Conservation (phyloP, 345 rosid species). For the Rhizophora mangle region DNA sequence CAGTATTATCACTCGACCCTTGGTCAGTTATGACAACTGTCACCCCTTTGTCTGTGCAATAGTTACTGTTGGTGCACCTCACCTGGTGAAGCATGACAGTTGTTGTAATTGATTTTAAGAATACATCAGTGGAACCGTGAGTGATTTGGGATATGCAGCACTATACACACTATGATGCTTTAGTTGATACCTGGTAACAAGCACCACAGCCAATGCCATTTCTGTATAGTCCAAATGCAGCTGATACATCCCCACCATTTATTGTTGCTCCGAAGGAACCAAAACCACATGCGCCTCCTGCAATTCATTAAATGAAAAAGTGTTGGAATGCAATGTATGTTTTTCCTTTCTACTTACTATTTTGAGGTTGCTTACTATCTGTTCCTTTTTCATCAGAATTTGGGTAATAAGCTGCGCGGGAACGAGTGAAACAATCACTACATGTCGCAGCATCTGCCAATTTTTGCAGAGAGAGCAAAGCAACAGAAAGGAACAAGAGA, state of each 20-base stretch:
- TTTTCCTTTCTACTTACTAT: neutral
- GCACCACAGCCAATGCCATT: conserved; percentile 67
- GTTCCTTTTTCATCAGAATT: conserved; percentile 55
- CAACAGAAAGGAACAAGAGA: conserved; percentile 19
- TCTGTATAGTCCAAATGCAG: conserved; percentile 58
- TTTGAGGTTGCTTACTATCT: conserved; percentile 33
- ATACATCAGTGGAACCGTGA: neutral
- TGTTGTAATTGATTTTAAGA: neutral
- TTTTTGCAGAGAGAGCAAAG: conserved; percentile 25
- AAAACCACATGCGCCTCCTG: conserved; percentile 64
- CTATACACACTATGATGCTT: neutral
- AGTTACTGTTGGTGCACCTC: conserved; percentile 48
- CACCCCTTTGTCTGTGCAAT: conserved; percentile 56
- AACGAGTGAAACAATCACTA: conserved; percentile 44
- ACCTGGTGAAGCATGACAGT: conserved; percentile 29
- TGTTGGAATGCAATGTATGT: neutral
- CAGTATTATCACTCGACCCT: conserved; percentile 47
- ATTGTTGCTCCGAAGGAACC: conserved; percentile 67
- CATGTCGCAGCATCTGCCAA: conserved; percentile 44
- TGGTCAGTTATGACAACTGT: conserved; percentile 57
- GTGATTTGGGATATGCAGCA: neutral
- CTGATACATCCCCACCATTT: conserved; percentile 65
- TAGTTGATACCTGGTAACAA: conserved; percentile 59
- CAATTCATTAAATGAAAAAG: neutral
- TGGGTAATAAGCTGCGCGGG: conserved; percentile 57